Conservation (phyloP, 352 stramenopile genomes). For the Pythium angustatum region DNA sequence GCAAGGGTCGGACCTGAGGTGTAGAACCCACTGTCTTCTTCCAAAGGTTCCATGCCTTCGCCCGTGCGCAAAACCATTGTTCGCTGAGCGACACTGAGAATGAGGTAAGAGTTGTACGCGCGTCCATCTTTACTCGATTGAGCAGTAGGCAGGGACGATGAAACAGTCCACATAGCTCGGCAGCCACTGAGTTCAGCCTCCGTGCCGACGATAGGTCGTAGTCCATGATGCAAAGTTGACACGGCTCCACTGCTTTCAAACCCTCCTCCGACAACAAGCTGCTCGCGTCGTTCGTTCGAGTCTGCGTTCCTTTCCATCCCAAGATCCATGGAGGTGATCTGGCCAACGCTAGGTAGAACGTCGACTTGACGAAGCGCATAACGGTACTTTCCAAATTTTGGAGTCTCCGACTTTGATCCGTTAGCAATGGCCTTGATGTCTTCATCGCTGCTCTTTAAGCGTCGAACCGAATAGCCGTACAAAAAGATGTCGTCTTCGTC, state of each 20-base stretch:
- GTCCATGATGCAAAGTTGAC: conserved; percentile 76
- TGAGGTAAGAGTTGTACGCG: conserved; percentile 77
- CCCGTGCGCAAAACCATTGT: conserved; percentile 87
- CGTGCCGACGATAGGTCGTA: conserved; percentile 83
- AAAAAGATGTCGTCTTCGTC: conserved; percentile 65
- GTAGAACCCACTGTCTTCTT: conserved; percentile 86
- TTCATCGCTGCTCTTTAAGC: conserved; percentile 22
- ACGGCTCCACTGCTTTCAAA: conserved; percentile 61
- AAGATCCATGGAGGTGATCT: conserved; percentile 84
- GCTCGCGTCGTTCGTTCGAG: conserved; percentile 74
- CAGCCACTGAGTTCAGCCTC: conserved; percentile 81
- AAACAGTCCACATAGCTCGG: conserved; percentile 86
- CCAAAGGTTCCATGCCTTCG: conserved; percentile 81
- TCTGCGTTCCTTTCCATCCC: conserved; percentile 74
- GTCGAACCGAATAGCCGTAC: conserved; percentile 47
- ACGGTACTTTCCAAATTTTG: conserved; percentile 30
- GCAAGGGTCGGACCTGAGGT: conserved; percentile 77
- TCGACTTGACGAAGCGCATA: conserved; percentile 72
- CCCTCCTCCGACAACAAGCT: conserved; percentile 78
- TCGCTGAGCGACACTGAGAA: conserved; percentile 75
- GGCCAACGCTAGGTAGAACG: conserved; percentile 67
- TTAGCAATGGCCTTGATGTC: conserved; percentile 19
- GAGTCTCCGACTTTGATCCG: conserved; percentile 2
- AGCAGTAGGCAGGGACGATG: conserved; percentile 52
- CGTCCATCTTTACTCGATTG: conserved; percentile 52